Conservation (phyloP, 2,329 filamentous ascomycete genomes). For the Peltaster fructicola region DNA sequence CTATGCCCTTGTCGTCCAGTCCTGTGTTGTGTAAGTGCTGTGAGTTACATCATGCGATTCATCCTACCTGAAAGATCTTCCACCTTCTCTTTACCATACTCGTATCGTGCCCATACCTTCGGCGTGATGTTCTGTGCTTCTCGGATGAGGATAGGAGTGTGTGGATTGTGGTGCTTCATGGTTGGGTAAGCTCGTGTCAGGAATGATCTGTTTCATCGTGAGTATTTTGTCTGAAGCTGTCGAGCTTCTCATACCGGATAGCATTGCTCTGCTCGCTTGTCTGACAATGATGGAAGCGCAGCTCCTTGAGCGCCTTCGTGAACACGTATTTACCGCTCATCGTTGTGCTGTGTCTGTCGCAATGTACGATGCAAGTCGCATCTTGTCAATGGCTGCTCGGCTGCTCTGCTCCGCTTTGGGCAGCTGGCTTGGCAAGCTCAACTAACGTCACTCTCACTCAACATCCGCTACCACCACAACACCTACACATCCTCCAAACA, state of each 20-base stretch:
- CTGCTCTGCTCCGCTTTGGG: too few relatives aligned
- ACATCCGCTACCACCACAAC: slow-evolving; percentile 2
- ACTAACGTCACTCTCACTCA: slow-evolving; percentile 1
- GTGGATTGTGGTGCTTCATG: slow-evolving; percentile 98
- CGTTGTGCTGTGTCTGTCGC: slow-evolving; percentile 5
- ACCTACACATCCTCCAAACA: slow-evolving; percentile 1
- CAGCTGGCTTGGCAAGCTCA: too few relatives aligned
- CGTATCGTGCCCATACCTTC: slow-evolving; percentile 82
- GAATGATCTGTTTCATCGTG: slow-evolving; percentile 48
- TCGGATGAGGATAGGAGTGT: slow-evolving; percentile 83
- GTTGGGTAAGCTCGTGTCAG: slow-evolving; percentile 81
- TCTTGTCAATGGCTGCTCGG: too few relatives aligned
- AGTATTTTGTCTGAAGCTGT: background rate
- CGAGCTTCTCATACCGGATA: slow-evolving; percentile 43
- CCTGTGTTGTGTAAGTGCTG: slow-evolving; percentile 23
- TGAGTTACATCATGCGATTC: slow-evolving; percentile 1
- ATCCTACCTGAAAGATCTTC: slow-evolving; percentile 40
- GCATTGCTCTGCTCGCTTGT: slow-evolving; percentile 78
- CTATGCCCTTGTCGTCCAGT: slow-evolving; percentile 52
- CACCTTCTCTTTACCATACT: slow-evolving; percentile 50
- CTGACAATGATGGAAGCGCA: slow-evolving; percentile 96
- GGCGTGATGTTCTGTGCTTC: slow-evolving; percentile 75
- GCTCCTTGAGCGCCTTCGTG: slow-evolving; percentile 72
- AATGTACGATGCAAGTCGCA: too few relatives aligned
- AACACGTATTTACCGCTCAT: slow-evolving; percentile 96